Evolutionary conservation across 805 yeast genomes (phyloP).

Genomic region (Myxozyma neotropica): DNA sequence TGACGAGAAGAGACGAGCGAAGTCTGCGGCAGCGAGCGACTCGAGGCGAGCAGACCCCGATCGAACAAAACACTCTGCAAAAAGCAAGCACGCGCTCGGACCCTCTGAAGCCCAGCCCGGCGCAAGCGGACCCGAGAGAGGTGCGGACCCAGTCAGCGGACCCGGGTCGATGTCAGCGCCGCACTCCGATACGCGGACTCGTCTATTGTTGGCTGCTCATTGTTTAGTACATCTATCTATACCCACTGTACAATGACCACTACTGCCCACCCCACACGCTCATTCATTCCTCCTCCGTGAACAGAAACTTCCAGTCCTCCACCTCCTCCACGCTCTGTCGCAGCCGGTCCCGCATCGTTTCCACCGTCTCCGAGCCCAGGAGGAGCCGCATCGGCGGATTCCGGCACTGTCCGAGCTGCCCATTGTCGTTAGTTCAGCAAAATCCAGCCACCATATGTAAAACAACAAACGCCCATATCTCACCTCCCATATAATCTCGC

Average conservation of each 20-base stretch:
- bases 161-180: too few relatives aligned
- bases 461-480: too few relatives aligned
- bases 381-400: slow-evolving; percentile 40
- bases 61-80: slow-evolving; percentile 6
- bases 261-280: too few relatives aligned
- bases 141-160: too few relatives aligned
- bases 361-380: slow-evolving; percentile 38
- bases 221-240: too few relatives aligned
- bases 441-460: too few relatives aligned
- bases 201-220: too few relatives aligned
- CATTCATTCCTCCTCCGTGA: slow-evolving; percentile 34
- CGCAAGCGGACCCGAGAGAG: too few relatives aligned
- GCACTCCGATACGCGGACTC: too few relatives aligned
- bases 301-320: slow-evolving; percentile 45
- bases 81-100: slow-evolving; percentile 12
- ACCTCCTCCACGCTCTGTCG: slow-evolving; percentile 42
- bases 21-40: not conserved
- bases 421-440: not conserved
- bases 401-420: slow-evolving; percentile 29
- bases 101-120: slow-evolving; percentile 1
- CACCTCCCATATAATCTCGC: slow-evolving; percentile 38
- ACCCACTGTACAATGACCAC: too few relatives aligned
- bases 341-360: slow-evolving; percentile 38
- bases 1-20: not conserved
- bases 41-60: slow-evolving; percentile 8